Evolutionary conservation across 2,329 filamentous ascomycete genomes (phyloP).

Genomic region (Huntiella moniliformis): DNA sequence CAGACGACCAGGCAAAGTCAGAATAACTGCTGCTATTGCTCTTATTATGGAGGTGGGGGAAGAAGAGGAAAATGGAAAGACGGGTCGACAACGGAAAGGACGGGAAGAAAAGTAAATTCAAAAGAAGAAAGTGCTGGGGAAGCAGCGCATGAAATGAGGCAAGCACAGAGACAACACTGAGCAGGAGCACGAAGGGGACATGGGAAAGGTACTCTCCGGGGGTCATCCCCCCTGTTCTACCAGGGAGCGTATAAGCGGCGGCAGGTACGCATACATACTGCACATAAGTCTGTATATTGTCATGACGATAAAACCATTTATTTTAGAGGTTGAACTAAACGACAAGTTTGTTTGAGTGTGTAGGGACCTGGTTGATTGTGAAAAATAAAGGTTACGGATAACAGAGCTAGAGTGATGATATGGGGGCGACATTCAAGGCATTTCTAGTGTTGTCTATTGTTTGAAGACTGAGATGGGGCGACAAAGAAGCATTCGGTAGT

Average conservation of each 20-base stretch:
- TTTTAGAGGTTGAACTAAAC: too few species aligned
- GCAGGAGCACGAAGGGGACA: conserved; percentile 6
- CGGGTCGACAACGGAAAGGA: conserved; percentile 5
- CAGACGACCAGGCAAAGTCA: conserved; percentile 5
- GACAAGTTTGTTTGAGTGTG: too few species aligned
- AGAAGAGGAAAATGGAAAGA: conserved; percentile 12
- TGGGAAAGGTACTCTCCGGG: not conserved
- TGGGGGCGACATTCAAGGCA: too few species aligned
- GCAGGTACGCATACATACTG: not conserved
- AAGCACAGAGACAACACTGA: conserved; percentile 10
- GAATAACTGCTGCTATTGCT: not conserved
- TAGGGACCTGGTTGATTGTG: too few species aligned
- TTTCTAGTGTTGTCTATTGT: too few species aligned
- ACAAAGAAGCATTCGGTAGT: too few species aligned
- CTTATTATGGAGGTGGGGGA: conserved; percentile 2
- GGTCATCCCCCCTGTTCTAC: not conserved
- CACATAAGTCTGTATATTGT: too few species aligned
- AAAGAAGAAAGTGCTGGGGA: conserved; percentile 6
- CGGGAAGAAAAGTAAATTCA: conserved; percentile 9
- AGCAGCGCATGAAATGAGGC: conserved; percentile 10
- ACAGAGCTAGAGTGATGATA: too few species aligned
- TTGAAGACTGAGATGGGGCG: too few species aligned
- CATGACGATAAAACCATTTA: too few species aligned
- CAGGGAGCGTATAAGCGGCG: not conserved
- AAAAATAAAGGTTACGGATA: too few species aligned